Conservation (phyloP, 2,329 filamentous ascomycete species). For the Aspergillus sp. region DNA sequence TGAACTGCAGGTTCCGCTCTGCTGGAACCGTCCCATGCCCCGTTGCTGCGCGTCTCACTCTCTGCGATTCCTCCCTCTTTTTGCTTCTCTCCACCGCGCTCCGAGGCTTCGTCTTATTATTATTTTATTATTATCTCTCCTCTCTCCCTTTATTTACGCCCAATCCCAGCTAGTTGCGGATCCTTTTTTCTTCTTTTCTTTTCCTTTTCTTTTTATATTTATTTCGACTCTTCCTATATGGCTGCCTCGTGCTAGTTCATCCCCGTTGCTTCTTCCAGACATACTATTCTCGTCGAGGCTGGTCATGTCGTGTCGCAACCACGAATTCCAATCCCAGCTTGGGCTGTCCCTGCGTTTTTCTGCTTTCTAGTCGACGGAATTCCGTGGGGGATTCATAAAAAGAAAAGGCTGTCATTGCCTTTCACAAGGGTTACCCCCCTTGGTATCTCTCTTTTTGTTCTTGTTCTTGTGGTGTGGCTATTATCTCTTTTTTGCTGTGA, state of each 20-base stretch:
- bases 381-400: neutral
- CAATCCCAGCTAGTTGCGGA: no score
- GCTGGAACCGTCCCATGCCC: no score
- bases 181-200: neutral
- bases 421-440: neutral
- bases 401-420: neutral
- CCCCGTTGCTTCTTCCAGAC: conserved; percentile 4
- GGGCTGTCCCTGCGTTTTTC: conserved; percentile 17
- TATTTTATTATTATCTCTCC: no score
- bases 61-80: no score
- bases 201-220: conserved; percentile 1
- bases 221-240: neutral
- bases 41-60: no score
- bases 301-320: conserved; percentile 27
- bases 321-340: conserved; percentile 19
- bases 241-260: conserved; percentile 5
- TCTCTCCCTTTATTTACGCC: no score
- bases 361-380: conserved; percentile 4
- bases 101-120: no score
- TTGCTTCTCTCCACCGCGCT: no score
- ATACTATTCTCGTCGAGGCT: conserved; percentile 4
- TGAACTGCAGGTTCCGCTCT: no score
- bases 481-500: no score
- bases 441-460: neutral
- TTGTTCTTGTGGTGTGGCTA: neutral